phyloP scores from a whole-genome alignment of 1,284 basidiomycete genomes.

The Somion occarium region DNA sequence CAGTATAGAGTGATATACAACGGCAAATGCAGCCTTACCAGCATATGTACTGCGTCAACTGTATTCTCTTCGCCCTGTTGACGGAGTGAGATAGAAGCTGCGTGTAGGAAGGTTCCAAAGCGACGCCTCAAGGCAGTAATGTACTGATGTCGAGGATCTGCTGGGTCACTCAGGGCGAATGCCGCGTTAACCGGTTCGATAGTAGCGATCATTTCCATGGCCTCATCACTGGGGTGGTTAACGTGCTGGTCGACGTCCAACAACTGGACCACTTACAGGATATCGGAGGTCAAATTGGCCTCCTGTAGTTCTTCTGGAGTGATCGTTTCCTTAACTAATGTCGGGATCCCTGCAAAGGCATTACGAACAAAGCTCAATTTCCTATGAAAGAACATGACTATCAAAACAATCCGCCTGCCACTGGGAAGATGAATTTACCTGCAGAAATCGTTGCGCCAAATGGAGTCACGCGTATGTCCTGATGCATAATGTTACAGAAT shows the following conservation, averaged over 20 bases:
- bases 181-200: conserved; percentile 58
- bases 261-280: conserved; percentile 41
- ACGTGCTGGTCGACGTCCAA: neutral
- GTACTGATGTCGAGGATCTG: conserved; percentile 65
- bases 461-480: conserved; percentile 43
- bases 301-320: conserved; percentile 37
- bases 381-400: conserved; percentile 30
- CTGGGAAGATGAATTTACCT: conserved; percentile 41
- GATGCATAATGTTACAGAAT: conserved; percentile 14
- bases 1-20: conserved; percentile 1
- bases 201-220: conserved; percentile 69
- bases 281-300: conserved; percentile 48
- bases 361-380: conserved; percentile 62
- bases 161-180: conserved; percentile 63
- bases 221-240: conserved; percentile 44
- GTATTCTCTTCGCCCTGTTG: conserved; percentile 83
- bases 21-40: conserved; percentile 38
- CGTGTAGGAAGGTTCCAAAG: conserved; percentile 69
- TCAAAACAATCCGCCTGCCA: neutral
- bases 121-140: conserved; percentile 57
- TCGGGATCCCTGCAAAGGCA: conserved; percentile 66
- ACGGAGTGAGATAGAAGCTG: conserved; percentile 63
- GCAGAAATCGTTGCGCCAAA: conserved; percentile 91
- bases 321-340: conserved; percentile 49
- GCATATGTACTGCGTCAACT: conserved; percentile 75